Evolutionary conservation across 805 yeast genomes (phyloP), one percentile per base, ranked within the genome.

Genomic region (Candida incommunis): DNA sequence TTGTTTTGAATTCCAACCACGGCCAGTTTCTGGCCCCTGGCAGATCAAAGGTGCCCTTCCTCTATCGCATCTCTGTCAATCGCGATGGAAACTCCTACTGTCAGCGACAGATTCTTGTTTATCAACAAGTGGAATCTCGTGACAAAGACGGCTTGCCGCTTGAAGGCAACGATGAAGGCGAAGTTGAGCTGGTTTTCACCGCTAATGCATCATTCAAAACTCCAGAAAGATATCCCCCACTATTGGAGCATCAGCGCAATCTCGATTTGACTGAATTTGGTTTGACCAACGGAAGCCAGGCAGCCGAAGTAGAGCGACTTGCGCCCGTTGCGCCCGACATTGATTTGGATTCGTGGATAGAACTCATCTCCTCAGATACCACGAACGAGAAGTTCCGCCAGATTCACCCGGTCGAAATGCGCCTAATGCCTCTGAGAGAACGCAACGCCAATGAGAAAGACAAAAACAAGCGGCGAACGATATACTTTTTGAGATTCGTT

Each of bases 1-100:
- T 43, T 24, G 46, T 52, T 11, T 47, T 54, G 43, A 58, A 56
- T 37, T 51, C 55, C 47, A 45, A 50, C 26, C 56, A 53, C 40
- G 57, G 59, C 9, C 51, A 56, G 47, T 59, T 59, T 34, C 45
- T 59, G 23, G 50, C 46, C 22, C 60, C 61, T 0, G 63, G 60
- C 7, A 47, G 49, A 7, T 43, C 51, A 20, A 48, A 50, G 21
- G 51, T 56, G 4, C 63, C 63, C 1, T 58, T 59, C 40, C 45
- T 51, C 5, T 59, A 56, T 46, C 41, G 46, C n/a, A 57, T 59
- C 15, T 56, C 51, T 41, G 40, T 44, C 4, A 37, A 57, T 13
- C 48, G 63, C 16, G 51, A 57, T 43, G 62, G 62, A 23, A 45
- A 52, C 22, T 47, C 54, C 1, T 57, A 54, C 42, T 40, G 49